Percentiles rank a stretch among this genome's conserved stretches.
Conservation (phyloP, 371 early-diverging fungal species). For the Capillidium heterosporum region DNA sequence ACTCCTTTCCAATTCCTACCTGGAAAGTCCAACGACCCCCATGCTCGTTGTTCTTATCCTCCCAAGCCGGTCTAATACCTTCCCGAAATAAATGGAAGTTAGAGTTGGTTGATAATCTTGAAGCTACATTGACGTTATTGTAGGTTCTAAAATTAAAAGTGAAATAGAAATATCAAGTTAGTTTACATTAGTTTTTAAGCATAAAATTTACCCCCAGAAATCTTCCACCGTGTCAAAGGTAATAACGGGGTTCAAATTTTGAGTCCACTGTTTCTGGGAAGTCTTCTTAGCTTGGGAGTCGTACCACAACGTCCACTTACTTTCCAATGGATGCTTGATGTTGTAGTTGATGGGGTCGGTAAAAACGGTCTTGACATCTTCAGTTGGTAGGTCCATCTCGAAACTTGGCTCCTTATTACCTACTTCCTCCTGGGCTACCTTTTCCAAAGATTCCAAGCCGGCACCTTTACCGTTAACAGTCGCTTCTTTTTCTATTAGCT, state of each 20-base stretch:
- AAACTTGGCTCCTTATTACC: too few relatives aligned
- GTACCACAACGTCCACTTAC: conserved; percentile 87
- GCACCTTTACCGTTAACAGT: too few relatives aligned
- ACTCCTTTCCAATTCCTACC: conserved; percentile 46
- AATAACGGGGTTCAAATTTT: conserved; percentile 68
- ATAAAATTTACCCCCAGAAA: conserved; percentile 68
- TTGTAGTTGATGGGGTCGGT: conserved; percentile 44
- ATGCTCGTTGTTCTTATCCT: conserved; percentile 82
- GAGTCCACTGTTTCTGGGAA: conserved; percentile 62
- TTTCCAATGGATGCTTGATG: conserved; percentile 75
- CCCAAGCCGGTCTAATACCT: conserved; percentile 97
- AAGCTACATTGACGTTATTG: conserved; percentile 72
- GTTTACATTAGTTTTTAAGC: not conserved
- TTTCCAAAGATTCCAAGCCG: too few relatives aligned
- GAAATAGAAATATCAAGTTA: not conserved
- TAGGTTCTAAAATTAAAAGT: conserved; percentile 33
- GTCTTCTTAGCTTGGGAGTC: conserved; percentile 68
- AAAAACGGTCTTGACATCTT: conserved; percentile 22
- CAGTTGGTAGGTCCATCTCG: too few relatives aligned
- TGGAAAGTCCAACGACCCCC: conserved; percentile 94
- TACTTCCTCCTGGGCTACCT: too few relatives aligned
- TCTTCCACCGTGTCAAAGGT: conserved; percentile 87
- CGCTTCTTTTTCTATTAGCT: too few relatives aligned
- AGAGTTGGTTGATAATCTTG: conserved; percentile 54
- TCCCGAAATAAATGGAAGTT: conserved; percentile 96